Evolutionary conservation across 1,139 yeast genomes (phyloP), one percentile per base, ranked within the genome.

Genomic region (Sugiyamaella neomexicana): DNA sequence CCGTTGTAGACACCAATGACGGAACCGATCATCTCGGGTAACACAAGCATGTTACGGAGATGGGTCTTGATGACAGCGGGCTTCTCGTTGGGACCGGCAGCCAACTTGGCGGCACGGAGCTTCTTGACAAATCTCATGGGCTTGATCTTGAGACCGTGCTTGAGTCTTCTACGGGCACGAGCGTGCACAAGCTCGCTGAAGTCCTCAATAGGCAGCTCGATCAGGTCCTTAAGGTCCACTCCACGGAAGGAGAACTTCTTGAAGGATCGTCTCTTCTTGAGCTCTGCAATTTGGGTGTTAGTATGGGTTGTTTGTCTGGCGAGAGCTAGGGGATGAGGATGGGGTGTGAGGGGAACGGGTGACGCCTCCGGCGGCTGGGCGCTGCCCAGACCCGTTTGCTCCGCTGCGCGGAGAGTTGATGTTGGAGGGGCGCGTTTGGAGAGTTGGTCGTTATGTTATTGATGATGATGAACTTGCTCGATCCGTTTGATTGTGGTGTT

Each of bases 1-100:
- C 99, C 99, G 85, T 95, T 95, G 96, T 95, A 93, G 72, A 95
- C 89, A 81, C 98, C 98, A 70, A 95, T 85, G 69, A 91, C 96
- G 62, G 97, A 89, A 75, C 99, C 99, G 74, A 95, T 90, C 99
- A 95, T 95, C 85, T 95, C 99, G 81, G 99, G 99, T 69, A 93
- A 95, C 73, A 95, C 79, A 76, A 95, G 80, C 97, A 91, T 90
- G 87, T 91, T 90, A 86, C 99, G 91, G 79, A 95, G 88, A 81
- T 95, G 99, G 69, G 99, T 95, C 88, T 91, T 95, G 81, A 95
- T 98, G 67, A 83, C 81, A 68, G 95, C 86, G 78, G 99, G 99
- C 86, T 91, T 93, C 81, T 93, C 99, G 76, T 88, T 88, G 74
- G 89, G 88, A 72, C 82, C 85, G 72, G 96, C 82, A 71, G 91